Evolutionary conservation across 2,329 filamentous ascomycete species (phyloP).

Genomic region (Aspergillus sp.): DNA sequence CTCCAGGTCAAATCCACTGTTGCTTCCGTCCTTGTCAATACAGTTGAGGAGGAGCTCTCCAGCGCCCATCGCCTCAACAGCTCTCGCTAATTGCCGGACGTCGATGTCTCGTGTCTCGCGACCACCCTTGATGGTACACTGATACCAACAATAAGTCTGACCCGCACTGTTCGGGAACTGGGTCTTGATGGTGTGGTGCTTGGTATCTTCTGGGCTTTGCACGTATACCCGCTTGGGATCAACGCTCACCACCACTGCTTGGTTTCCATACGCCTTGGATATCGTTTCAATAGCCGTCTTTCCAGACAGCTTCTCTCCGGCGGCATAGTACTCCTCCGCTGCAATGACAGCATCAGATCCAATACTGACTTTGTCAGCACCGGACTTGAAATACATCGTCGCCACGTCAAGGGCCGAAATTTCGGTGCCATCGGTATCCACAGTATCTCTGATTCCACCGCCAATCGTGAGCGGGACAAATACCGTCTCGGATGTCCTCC

Average conservation of each 20-base stretch:
- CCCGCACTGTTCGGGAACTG: conserved; percentile 68
- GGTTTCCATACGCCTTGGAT: conserved; percentile 87
- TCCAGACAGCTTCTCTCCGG: conserved; percentile 67
- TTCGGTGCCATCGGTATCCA: conserved; percentile 81
- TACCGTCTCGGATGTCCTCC: conserved; percentile 81
- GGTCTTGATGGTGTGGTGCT: conserved; percentile 74
- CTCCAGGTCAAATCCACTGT: conserved; percentile 91
- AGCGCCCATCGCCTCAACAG: conserved; percentile 92
- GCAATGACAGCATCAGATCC: conserved; percentile 91
- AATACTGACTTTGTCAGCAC: conserved; percentile 96
- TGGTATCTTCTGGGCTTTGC: conserved; percentile 63
- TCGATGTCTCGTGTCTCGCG: conserved; percentile 92
- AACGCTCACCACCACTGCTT: conserved; percentile 93
- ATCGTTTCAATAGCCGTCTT: conserved; percentile 95
- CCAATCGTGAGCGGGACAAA: conserved; percentile 96
- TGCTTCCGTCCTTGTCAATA: conserved; percentile 95
- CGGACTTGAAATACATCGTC: conserved; percentile 94
- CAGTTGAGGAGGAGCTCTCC: conserved; percentile 96
- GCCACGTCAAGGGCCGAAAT: conserved; percentile 92
- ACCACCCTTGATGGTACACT: conserved; percentile 94
- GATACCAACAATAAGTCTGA: conserved; percentile 89
- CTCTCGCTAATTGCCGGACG: conserved; percentile 80
- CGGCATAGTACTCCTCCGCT: conserved; percentile 83
- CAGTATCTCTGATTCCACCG: conserved; percentile 89
- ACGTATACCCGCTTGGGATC: conserved; percentile 93